Base-by-base conservation (phyloP, 495 filamentous ascomycete genomes). In the Neurospora sp. region DNA sequence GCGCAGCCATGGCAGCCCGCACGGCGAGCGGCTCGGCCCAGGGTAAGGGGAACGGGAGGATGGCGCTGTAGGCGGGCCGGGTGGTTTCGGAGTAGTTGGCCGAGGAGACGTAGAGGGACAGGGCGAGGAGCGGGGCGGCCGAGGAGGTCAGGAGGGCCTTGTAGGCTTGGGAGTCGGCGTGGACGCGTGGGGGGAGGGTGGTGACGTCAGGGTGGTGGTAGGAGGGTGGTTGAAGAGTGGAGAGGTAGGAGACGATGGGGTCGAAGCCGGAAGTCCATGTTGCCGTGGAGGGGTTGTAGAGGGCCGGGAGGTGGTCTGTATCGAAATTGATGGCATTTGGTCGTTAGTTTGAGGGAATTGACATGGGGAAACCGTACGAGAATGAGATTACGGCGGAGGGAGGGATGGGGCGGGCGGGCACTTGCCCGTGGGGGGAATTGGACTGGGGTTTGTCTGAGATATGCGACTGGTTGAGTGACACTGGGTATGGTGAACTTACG, bases 21-120 rank as follows among this genome's bases (percentile, higher is more conserved):
- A 89, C 82, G 71, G 84, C 83, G 5, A 89, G 89, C 3, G 92
- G 92, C 22, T 93, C 87, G 68, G 90, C 91, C 88, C 93, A 98
- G 77, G 92, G 91, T 69, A 91, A 87, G 10, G 96, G 92, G 85
- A 94, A 94, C 27, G 91, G 89, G 40, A 97, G 89, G 72, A 97
- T 87, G 5, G 83, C 79, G 71, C 89, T 90, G 83, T 91, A 95
- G 40, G 92, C 89, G 10, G 93, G 92, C 9, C 91, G 89, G 41
- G 93, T 97, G 44, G 84, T 79, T 68, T 81, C 77, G 73, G 87
- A 84, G 85, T 94, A 99, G 82, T 97, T 98, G 73, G 91, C 87
- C 74, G 89, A 91, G 46, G 93, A 96, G 78, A 94, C 90, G 82
- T 96, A 98, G 75, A 99, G 90, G 70, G 89, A 94, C 76, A 95